Evolutionary conservation across 2,329 filamentous ascomycete genomes (phyloP).

Genomic region (Arachnopeziza araneosa): DNA sequence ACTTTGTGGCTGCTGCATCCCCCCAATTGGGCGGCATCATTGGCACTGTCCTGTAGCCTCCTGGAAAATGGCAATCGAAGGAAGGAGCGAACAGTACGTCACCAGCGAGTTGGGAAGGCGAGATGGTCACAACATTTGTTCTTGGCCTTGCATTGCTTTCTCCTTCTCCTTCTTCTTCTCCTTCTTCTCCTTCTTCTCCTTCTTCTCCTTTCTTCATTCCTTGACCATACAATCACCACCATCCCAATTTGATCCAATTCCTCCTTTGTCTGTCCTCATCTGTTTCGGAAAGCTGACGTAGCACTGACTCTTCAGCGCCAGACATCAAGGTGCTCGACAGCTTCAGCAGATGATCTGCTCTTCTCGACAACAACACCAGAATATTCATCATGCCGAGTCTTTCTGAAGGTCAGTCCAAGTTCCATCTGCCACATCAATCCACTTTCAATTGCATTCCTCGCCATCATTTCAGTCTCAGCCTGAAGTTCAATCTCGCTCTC

Average conservation of each 20-base stretch:
- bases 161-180: neutral
- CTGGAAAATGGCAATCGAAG: too few relatives aligned
- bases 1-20: neutral
- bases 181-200: neutral
- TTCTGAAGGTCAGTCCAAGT: constrained; percentile 3
- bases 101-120: neutral
- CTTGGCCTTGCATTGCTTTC: neutral
- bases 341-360: neutral
- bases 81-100: neutral
- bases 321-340: neutral
- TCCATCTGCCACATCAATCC: neutral
- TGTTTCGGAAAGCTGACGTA: neutral
- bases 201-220: neutral
- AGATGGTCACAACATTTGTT: neutral
- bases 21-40: too few relatives aligned
- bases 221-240: neutral
- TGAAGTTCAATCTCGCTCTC: neutral
- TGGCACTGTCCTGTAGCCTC: too few relatives aligned
- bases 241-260: neutral
- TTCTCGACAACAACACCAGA: neutral
- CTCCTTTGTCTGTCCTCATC: neutral
- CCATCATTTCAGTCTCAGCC: too few relatives aligned
- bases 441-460: too few relatives aligned
- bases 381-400: constrained; percentile 7
- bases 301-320: neutral